Evolutionary conservation across 306 rosid species (phyloP).

Genomic region (Phaseolus lunatus): DNA sequence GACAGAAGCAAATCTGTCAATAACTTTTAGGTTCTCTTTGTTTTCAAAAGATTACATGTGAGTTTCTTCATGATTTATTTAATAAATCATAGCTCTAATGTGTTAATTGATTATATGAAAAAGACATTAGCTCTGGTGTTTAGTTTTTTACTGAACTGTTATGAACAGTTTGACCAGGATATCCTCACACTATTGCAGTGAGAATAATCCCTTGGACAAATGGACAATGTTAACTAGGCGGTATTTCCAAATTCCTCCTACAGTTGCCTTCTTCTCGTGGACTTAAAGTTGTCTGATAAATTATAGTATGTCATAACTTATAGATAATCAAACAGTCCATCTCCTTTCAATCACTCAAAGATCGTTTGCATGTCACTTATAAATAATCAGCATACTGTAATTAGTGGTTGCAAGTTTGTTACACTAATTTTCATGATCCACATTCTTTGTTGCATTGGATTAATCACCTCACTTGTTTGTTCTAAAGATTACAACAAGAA

Average conservation of each 20-base stretch:
- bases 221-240: background rate
- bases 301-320: constrained; percentile 1
- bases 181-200: background rate
- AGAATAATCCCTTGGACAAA: background rate
- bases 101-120: background rate
- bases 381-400: background rate
- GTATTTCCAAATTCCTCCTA: background rate
- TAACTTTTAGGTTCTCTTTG: constrained; percentile 15
- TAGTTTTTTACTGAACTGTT: background rate
- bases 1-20: background rate
- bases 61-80: constrained; percentile 1
- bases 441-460: constrained; percentile 20
- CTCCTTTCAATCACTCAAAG: background rate
- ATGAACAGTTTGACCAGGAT: background rate
- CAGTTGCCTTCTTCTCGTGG: no score
- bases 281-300: background rate
- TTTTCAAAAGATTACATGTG: constrained; percentile 1
- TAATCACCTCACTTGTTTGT: background rate
- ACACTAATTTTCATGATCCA: background rate
- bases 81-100: constrained; percentile 1
- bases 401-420: background rate
- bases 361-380: background rate
- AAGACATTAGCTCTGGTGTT: background rate
- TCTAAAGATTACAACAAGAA: background rate
- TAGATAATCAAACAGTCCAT: background rate